phyloP scores from a whole-genome alignment of 441 rosid genomes.

The Euphorbia schlechtendalii region DNA sequence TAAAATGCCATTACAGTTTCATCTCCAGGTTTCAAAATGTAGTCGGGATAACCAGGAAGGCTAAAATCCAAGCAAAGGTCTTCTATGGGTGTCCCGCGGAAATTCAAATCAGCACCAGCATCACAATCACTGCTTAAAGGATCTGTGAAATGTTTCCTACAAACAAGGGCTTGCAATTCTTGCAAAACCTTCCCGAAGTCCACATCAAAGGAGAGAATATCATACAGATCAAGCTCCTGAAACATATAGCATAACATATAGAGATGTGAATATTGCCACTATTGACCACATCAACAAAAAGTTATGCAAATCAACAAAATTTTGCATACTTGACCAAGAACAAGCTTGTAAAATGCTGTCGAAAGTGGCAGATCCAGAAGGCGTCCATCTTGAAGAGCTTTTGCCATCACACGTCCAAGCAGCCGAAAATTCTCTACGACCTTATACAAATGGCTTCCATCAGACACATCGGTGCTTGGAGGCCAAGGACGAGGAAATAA shows the following conservation, averaged over 20 bases:
- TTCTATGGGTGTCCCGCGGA: slow-evolving; percentile 64
- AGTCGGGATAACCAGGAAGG: slow-evolving; percentile 96
- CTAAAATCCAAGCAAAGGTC: slow-evolving; percentile 93
- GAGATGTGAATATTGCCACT: not conserved
- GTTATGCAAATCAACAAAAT: slow-evolving; percentile 1
- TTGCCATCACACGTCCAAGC: slow-evolving; percentile 97
- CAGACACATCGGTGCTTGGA: slow-evolving; percentile 61
- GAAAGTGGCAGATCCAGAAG: slow-evolving; percentile 87
- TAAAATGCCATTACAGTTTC: slow-evolving; percentile 46
- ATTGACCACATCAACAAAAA: slow-evolving; percentile 4
- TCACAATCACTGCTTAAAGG: slow-evolving; percentile 31
- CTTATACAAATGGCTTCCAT: slow-evolving; percentile 65
- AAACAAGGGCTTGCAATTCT: slow-evolving; percentile 75
- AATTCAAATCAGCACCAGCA: slow-evolving; percentile 41
- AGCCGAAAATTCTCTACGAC: slow-evolving; percentile 82
- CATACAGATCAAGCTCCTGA: slow-evolving; percentile 99
- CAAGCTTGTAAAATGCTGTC: slow-evolving; percentile 78
- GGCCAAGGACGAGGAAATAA: slow-evolving; percentile 97
- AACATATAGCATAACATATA: not conserved
- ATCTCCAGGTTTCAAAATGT: slow-evolving; percentile 69
- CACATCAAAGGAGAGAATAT: slow-evolving; percentile 70
- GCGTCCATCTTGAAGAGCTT: slow-evolving; percentile 99
- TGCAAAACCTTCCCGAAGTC: slow-evolving; percentile 88
- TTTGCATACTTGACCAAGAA: slow-evolving; percentile 77
- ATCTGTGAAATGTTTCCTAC: slow-evolving; percentile 71